These are phyloP conservation scores for Gynochthodes officinalis DNA, from an alignment of 257 asterid genomes.

Conservation along the genomic window DNA sequence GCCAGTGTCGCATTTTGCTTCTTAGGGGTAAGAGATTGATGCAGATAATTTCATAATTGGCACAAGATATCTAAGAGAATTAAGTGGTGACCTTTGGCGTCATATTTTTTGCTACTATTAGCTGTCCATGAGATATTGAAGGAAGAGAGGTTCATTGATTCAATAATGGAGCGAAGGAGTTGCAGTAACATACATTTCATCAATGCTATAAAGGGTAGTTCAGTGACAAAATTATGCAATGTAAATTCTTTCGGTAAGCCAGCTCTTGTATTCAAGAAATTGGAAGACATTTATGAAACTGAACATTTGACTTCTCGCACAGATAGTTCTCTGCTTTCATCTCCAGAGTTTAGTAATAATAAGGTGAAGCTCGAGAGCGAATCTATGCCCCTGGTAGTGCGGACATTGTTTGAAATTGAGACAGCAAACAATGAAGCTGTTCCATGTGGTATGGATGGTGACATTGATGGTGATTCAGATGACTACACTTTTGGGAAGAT, in stretches of 20 bases:
- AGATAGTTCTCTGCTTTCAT: not conserved
- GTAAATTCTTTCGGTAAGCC: slow-evolving; percentile 41
- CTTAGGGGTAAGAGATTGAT: not conserved
- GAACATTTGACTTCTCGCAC: slow-evolving; percentile 34
- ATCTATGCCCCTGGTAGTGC: slow-evolving; percentile 30
- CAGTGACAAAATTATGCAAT: slow-evolving; percentile 38
- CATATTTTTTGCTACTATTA: not conserved
- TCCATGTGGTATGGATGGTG: slow-evolving; percentile 23
- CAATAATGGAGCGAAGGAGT: slow-evolving; percentile 47
- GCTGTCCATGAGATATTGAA: not conserved
- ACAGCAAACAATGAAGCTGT: slow-evolving; percentile 20
- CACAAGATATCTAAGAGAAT: not conserved
- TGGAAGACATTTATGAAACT: slow-evolving; percentile 41
- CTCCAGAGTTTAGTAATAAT: slow-evolving; percentile 4
- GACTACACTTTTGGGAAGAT: slow-evolving; percentile 21
- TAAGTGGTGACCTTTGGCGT: not conserved
- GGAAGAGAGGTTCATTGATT: not conserved
- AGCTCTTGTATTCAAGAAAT: slow-evolving; percentile 31
- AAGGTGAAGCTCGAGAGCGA: slow-evolving; percentile 28
- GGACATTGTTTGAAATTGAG: slow-evolving; percentile 36
- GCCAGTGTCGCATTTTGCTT: not conserved
- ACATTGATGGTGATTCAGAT: slow-evolving; percentile 6
- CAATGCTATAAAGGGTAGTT: slow-evolving; percentile 42
- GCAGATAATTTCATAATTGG: not conserved
- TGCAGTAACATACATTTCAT: slow-evolving; percentile 46